A percentile compares a stretch with the other conserved stretches of the same genome.
Conservation (phyloP, 768 basidiomycete genomes). For the Pluteus cervinus region DNA sequence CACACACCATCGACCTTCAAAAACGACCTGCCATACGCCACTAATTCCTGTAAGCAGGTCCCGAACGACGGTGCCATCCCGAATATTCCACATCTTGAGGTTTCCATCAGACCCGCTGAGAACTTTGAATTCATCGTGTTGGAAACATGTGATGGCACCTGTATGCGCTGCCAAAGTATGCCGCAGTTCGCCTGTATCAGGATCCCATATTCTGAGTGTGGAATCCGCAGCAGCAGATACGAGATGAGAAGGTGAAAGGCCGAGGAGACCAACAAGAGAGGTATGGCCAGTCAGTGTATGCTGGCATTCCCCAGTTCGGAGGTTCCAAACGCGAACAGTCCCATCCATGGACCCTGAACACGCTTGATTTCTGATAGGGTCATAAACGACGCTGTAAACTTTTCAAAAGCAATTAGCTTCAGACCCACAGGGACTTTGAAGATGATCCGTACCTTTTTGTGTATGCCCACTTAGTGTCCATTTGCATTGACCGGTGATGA, state of each 20-base stretch:
- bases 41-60: constrained; percentile 89
- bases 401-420: background rate
- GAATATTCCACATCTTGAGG: constrained; percentile 96
- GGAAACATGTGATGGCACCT: constrained; percentile 99
- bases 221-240: constrained; percentile 97
- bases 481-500: constrained; percentile 74
- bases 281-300: constrained; percentile 87
- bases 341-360: constrained; percentile 99
- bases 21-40: constrained; percentile 97
- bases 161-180: constrained; percentile 87
- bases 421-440: background rate
- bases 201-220: constrained; percentile 92
- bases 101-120: constrained; percentile 94
- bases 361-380: constrained; percentile 79
- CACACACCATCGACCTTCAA: constrained; percentile 91
- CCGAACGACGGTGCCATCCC: constrained; percentile 78
- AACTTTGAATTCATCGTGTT: constrained; percentile 97
- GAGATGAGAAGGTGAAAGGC: constrained; percentile 81
- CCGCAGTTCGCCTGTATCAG: constrained; percentile 70
- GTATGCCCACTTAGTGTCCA: constrained; percentile 83
- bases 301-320: constrained; percentile 73
- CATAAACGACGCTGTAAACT: constrained; percentile 96
- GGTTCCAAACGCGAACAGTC: constrained; percentile 92
- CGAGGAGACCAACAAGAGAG: constrained; percentile 90
- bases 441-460: constrained; percentile 67